Conservation (phyloP, 176 grass and related monocot species). For the Typha latifolia region DNA sequence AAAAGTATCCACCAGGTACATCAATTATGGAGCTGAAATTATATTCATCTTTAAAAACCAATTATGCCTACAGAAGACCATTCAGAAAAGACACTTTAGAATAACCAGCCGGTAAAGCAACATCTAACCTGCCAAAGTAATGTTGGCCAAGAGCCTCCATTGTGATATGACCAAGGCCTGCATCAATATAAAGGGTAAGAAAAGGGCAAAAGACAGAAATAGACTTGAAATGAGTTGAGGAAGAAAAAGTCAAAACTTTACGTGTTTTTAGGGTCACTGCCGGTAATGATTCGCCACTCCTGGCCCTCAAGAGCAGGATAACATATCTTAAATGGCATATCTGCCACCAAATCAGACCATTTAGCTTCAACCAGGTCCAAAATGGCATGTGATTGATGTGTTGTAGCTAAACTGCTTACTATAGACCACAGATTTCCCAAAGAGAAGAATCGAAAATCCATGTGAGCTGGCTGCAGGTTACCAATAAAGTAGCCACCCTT, state of each 20-base stretch:
- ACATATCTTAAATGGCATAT: constrained; percentile 87
- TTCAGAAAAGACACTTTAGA: background rate
- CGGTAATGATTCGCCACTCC: constrained; percentile 85
- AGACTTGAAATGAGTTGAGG: background rate
- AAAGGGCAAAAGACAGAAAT: background rate
- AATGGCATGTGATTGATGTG: constrained; percentile 71
- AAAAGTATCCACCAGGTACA: no score
- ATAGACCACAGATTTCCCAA: constrained; percentile 84
- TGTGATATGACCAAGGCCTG: constrained; percentile 93
- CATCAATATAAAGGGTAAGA: constrained; percentile 20
- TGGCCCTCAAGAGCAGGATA: constrained; percentile 81
- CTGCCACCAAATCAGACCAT: constrained; percentile 83
- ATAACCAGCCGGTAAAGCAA: constrained; percentile 1
- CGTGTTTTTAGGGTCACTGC: constrained; percentile 92
- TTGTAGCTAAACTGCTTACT: constrained; percentile 65
- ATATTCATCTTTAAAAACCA: constrained; percentile 2
- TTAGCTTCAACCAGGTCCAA: constrained; percentile 76
- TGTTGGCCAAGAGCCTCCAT: constrained; percentile 91
- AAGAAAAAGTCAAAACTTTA: constrained; percentile 20
- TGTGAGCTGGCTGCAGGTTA: constrained; percentile 83
- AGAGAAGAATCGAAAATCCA: constrained; percentile 86
- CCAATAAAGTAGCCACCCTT: constrained; percentile 83
- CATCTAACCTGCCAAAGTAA: constrained; percentile 70
- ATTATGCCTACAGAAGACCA: constrained; percentile 17
- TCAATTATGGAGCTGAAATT: no score